These are phyloP conservation scores for Mycena vitilis DNA, from an alignment of 768 basidiomycete species.

Conservation along the genomic window DNA sequence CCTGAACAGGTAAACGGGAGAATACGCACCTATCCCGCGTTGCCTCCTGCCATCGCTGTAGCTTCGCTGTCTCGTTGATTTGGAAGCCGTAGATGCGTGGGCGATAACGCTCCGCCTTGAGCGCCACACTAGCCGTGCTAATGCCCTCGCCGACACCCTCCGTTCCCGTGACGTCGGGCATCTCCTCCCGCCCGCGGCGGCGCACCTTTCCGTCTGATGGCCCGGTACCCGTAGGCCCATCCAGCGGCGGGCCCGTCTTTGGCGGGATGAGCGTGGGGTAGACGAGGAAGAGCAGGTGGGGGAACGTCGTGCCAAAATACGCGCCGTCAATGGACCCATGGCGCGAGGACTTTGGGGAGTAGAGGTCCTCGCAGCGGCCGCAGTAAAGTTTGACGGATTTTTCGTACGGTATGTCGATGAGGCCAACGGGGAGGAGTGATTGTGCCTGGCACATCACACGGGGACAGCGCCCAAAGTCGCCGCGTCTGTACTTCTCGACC, in stretches of 20 bases:
- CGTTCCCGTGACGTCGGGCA: constrained; percentile 62
- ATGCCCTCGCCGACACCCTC: constrained; percentile 73
- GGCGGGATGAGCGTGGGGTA: constrained; percentile 93
- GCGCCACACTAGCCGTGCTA: constrained; percentile 84
- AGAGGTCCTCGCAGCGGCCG: constrained; percentile 98
- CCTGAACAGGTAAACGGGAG: constrained; percentile 12
- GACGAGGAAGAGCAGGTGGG: constrained; percentile 96
- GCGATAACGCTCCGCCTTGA: constrained; percentile 92
- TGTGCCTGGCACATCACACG: constrained; percentile 96
- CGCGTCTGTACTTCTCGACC: constrained; percentile 98
- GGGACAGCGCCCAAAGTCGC: constrained; percentile 98
- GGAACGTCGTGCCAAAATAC: constrained; percentile 98
- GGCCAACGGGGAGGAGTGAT: constrained; percentile 95
- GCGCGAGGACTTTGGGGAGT: constrained; percentile 95
- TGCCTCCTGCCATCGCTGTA: constrained; percentile 97
- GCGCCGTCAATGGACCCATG: constrained; percentile 99
- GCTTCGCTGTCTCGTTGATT: constrained; percentile 90
- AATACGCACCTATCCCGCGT: constrained; percentile 79
- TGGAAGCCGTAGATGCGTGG: constrained; percentile 98
- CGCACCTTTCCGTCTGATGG: constrained; percentile 44
- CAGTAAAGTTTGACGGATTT: constrained; percentile 99
- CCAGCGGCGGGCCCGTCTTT: constrained; percentile 65
- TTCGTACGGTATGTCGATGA: constrained; percentile 97
- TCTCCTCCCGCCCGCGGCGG: constrained; percentile 52
- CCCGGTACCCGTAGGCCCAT: constrained; percentile 2